Evolutionary conservation across 1,284 basidiomycete genomes (phyloP).

Genomic region (Trametes pubescens): DNA sequence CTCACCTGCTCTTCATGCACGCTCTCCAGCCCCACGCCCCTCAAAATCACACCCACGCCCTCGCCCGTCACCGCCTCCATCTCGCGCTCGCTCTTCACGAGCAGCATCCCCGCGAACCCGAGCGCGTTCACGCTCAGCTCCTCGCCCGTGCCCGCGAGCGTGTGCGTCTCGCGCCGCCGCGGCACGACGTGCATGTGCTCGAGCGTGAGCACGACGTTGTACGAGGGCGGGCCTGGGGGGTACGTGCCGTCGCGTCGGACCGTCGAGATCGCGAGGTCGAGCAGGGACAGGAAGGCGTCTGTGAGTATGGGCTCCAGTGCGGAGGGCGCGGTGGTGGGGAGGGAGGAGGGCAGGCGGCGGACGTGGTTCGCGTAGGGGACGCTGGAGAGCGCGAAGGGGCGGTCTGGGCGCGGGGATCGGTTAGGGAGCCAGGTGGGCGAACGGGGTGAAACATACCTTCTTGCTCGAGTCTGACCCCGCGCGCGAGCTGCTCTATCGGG

Average conservation of each 20-base stretch:
- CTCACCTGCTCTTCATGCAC: constrained; percentile 63
- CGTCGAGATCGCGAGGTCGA: constrained; percentile 83
- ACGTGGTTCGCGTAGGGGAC: constrained; percentile 86
- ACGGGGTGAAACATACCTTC: constrained; percentile 53
- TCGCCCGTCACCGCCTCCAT: constrained; percentile 70
- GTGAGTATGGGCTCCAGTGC: constrained; percentile 66
- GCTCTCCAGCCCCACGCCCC: constrained; percentile 66
- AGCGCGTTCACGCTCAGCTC: constrained; percentile 80
- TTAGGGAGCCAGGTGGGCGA: not conserved
- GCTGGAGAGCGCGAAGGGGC: constrained; percentile 70
- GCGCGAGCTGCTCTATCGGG: constrained; percentile 77
- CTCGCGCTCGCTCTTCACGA: constrained; percentile 83
- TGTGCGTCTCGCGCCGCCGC: constrained; percentile 65
- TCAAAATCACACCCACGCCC: constrained; percentile 66
- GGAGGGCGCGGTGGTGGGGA: constrained; percentile 51
- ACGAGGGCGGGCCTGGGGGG: constrained; percentile 71
- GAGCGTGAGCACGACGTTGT: constrained; percentile 85
- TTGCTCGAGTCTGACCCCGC: constrained; percentile 63
- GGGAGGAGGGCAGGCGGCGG: constrained; percentile 65
- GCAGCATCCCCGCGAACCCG: constrained; percentile 87
- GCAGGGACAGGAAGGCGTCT: constrained; percentile 72
- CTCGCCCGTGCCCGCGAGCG: constrained; percentile 58
- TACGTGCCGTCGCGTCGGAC: constrained; percentile 70
- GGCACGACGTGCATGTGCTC: constrained; percentile 88
- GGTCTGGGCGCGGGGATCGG: constrained; percentile 62